Evolutionary conservation across 768 basidiomycete genomes (phyloP), one percentile per base, ranked within the genome.

Genomic region (Panaeolus papilionaceus): DNA sequence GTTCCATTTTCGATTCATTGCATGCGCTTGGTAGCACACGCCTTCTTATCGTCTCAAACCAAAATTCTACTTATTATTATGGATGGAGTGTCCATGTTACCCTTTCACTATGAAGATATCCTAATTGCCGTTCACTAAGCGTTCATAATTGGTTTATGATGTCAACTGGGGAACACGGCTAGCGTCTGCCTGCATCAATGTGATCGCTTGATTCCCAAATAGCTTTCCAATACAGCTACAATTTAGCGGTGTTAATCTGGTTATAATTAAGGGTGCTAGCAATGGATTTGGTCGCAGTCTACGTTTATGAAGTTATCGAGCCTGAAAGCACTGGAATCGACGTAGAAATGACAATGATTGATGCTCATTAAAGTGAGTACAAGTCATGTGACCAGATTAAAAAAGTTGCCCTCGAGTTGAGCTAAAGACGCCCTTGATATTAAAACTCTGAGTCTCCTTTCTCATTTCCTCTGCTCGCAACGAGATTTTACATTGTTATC

Each of bases 61-160:
- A 58, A 58, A 58, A 58, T 28, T 58, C 26, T 58, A 58, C 54
- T 58, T 58, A 58, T 58, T 58, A 58, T 58, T 58, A 58, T 58
- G 54, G 54, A 58, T 33, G 54, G 54, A 58, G 54, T 58, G 16
- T 58, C 54, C 54, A 58, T 37, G 54, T 58, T 58, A 58, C 54
- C 54, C 54, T 12, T 58, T 58, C 26, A 58, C 8, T 58, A 49
- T 49, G 47, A 26, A 49, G 47, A 49, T 49, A 49, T 49, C 54
- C 14, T 26, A 33, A 8, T 28, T 58, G 54, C 11, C 12, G 11
- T 58, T 23, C 8, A 28, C 54, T 58, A 9, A 9, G 26, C 4
- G 12, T 18, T 33, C 11, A 12, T 16, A 12, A 23, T 51, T 10
- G 26, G 54, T 28, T 16, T 10, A 37, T 58, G 54, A 58, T 58